Evolutionary conservation across 108 stramenopile genomes (phyloP).

Genomic region (Stephanodiscus triporus): DNA sequence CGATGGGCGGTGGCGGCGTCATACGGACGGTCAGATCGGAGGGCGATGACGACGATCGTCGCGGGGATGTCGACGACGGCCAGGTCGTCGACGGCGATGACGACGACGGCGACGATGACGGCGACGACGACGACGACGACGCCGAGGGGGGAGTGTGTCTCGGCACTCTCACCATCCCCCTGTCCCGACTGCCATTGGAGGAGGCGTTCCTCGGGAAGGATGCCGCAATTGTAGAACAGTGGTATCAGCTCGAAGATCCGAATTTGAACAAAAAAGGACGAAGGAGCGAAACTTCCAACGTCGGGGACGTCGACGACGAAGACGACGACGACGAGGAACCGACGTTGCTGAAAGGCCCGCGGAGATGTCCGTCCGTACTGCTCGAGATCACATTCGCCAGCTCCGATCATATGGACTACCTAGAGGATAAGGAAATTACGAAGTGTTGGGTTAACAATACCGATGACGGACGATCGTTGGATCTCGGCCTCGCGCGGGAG

Average conservation of each 20-base stretch:
- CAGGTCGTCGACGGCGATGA: slow-evolving; percentile 21
- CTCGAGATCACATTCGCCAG: slow-evolving; percentile 73
- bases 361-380: slow-evolving; percentile 76
- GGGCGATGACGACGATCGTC: slow-evolving; percentile 31
- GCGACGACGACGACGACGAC: background rate
- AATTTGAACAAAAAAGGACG: slow-evolving; percentile 1
- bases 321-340: slow-evolving; percentile 10
- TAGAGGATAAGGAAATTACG: slow-evolving; percentile 62
- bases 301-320: slow-evolving; percentile 10
- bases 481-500: slow-evolving; percentile 3
- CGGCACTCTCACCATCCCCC: slow-evolving; percentile 68
- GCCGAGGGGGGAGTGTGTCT: slow-evolving; percentile 54
- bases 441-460: slow-evolving; percentile 29
- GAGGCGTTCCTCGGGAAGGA: slow-evolving; percentile 35
- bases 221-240: slow-evolving; percentile 67
- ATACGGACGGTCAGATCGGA: slow-evolving; percentile 5
- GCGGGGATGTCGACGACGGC: background rate
- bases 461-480: slow-evolving; percentile 11
- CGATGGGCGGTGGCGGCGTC: background rate
- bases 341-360: slow-evolving; percentile 29
- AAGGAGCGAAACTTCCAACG: background rate
- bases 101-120: background rate
- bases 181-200: slow-evolving; percentile 63
- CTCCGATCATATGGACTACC: slow-evolving; percentile 56
- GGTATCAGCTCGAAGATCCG: slow-evolving; percentile 65